phyloP scores from a whole-genome alignment of 768 basidiomycete genomes.

The Dioszegia crocea region DNA sequence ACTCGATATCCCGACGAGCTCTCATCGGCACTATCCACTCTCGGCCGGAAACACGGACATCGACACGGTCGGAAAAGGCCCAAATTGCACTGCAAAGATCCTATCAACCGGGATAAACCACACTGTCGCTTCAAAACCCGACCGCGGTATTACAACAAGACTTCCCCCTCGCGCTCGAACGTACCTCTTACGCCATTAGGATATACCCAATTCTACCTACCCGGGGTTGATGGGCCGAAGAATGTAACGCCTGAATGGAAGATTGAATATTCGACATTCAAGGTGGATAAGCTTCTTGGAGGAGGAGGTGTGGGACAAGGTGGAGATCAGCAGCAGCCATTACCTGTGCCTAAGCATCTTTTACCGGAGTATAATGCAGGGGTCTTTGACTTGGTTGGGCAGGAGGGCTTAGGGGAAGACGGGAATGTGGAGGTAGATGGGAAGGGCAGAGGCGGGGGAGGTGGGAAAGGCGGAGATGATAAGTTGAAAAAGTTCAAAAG shows the following conservation, averaged over 20 bases:
- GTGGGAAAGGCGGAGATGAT: conserved; percentile 33
- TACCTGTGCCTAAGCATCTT: conserved; percentile 34
- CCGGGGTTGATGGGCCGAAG: conserved; percentile 56
- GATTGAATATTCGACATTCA: conserved; percentile 74
- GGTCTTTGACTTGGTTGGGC: background rate
- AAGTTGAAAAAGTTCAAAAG: conserved; percentile 51
- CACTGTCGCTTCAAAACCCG: conserved; percentile 44
- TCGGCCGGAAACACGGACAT: conserved; percentile 62
- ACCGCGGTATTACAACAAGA: conserved; percentile 58
- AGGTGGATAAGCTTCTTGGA: conserved; percentile 52
- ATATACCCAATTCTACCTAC: conserved; percentile 75
- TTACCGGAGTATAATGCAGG: conserved; percentile 36
- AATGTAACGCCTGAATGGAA: conserved; percentile 62
- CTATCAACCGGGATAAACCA: conserved; percentile 48
- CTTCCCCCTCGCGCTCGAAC: conserved; percentile 69
- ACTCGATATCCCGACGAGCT: conserved; percentile 6
- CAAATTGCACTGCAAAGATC: conserved; percentile 48
- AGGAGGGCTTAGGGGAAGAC: conserved; percentile 1
- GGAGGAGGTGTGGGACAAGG: too few relatives aligned
- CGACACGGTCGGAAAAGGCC: conserved; percentile 52
- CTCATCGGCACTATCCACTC: conserved; percentile 8
- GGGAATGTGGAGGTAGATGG: conserved; percentile 50
- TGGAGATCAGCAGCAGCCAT: conserved; percentile 38
- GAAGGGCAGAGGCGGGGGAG: conserved; percentile 14
- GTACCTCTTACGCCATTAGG: conserved; percentile 69